Evolutionary conservation across 371 early-diverging fungal species (phyloP).

Genomic region (Actinomortierella wolfii): DNA sequence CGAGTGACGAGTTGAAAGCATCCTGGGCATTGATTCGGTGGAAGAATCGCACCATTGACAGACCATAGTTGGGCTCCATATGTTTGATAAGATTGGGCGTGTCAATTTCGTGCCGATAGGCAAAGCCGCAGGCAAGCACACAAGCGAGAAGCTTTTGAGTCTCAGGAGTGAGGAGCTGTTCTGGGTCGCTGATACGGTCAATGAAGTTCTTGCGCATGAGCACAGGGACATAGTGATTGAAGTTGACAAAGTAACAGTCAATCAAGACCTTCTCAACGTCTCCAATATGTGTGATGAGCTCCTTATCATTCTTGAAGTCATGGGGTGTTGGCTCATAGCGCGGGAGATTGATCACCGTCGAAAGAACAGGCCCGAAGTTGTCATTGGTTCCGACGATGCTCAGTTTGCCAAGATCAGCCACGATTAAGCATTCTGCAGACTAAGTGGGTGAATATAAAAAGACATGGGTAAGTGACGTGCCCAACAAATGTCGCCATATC

Average conservation of each 20-base stretch:
- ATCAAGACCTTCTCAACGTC: constrained; percentile 24
- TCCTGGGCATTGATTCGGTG: constrained; percentile 31
- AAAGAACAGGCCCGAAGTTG: constrained; percentile 40
- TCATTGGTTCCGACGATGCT: constrained; percentile 34
- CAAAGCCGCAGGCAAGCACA: constrained; percentile 40
- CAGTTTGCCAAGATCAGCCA: constrained; percentile 25
- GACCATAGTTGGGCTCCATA: constrained; percentile 38
- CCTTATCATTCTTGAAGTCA: constrained; percentile 26
- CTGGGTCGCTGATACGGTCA: constrained; percentile 15
- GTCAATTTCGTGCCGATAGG: constrained; percentile 33
- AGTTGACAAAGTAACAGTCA: constrained; percentile 41
- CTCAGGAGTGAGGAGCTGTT: constrained; percentile 9
- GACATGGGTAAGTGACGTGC: too few species aligned
- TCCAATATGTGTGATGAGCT: constrained; percentile 13
- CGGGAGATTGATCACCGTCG: constrained; percentile 41
- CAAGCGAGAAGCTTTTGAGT: constrained; percentile 37
- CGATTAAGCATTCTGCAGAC: constrained; percentile 34
- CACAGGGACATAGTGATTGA: constrained; percentile 40
- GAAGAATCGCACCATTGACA: constrained; percentile 30
- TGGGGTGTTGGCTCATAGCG: constrained; percentile 32
- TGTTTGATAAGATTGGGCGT: constrained; percentile 13
- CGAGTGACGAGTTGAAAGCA: constrained; percentile 31
- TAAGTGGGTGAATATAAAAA: neutral
- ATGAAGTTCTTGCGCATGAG: constrained; percentile 30
- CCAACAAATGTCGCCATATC: too few species aligned